Conservation (phyloP, 2,329 filamentous ascomycete genomes). For the Verticillium dahliae region DNA sequence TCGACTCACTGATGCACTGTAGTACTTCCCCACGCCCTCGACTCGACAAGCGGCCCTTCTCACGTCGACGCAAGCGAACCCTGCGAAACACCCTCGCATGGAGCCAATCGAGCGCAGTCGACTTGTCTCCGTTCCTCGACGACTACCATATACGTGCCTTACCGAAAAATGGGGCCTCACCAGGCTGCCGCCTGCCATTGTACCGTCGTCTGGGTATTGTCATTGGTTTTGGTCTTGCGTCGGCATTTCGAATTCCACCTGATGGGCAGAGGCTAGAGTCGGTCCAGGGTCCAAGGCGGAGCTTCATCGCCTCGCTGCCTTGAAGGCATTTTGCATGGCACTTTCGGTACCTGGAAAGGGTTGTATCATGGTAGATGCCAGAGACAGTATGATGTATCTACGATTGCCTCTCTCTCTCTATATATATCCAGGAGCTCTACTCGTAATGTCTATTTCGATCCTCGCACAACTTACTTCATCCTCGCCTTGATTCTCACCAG, state of each 20-base stretch:
- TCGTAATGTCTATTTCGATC: background rate
- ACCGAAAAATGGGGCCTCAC: background rate
- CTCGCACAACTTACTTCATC: background rate
- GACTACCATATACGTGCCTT: background rate
- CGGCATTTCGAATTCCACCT: background rate
- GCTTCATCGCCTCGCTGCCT: background rate
- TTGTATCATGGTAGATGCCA: background rate
- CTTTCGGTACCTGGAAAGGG: background rate
- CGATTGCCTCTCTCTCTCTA: background rate
- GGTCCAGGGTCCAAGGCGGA: background rate
- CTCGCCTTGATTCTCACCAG: background rate
- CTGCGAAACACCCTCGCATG: background rate
- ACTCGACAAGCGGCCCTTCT: background rate
- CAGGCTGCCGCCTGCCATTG: background rate
- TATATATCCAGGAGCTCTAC: background rate
- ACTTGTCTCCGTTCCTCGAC: background rate
- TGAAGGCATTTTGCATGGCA: background rate
- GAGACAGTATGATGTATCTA: background rate
- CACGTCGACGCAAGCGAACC: background rate
- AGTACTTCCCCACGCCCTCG: background rate
- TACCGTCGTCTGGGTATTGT: background rate
- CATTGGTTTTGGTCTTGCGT: background rate
- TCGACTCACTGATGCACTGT: background rate
- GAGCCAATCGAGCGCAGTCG: background rate
- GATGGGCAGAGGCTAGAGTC: background rate